phyloP scores from a whole-genome alignment of 1,284 basidiomycete genomes.

The Salmacisia buchloeana region DNA sequence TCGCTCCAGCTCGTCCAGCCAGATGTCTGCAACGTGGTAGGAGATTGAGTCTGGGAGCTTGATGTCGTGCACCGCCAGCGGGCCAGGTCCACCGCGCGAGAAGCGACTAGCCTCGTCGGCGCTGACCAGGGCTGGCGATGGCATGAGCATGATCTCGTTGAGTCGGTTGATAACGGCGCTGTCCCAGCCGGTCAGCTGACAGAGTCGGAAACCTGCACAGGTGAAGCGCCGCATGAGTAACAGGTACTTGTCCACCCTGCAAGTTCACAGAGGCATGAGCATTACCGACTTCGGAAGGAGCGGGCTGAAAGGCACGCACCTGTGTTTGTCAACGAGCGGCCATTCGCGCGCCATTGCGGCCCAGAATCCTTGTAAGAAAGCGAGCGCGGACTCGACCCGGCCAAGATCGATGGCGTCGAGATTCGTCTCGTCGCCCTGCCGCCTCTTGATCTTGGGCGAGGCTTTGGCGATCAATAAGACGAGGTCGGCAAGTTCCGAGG shows the following conservation, averaged over 20 bases:
- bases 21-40: conserved; percentile 81
- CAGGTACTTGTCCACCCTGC: conserved; percentile 76
- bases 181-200: conserved; percentile 69
- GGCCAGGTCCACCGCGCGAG: not conserved
- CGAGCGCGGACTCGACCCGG: conserved; percentile 58
- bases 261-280: not conserved
- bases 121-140: conserved; percentile 19
- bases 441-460: conserved; percentile 10
- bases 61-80: conserved; percentile 54
- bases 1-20: conserved; percentile 82
- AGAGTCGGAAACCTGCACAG: conserved; percentile 74
- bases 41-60: conserved; percentile 65
- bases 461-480: conserved; percentile 26
- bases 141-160: not conserved
- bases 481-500: conserved; percentile 75
- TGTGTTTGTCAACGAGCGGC: conserved; percentile 79
- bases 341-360: conserved; percentile 80
- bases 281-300: not conserved
- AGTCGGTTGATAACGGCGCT: conserved; percentile 52
- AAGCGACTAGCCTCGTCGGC: not conserved
- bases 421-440: not conserved
- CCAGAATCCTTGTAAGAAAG: conserved; percentile 86
- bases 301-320: conserved; percentile 56
- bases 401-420: not conserved
- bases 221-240: conserved; percentile 85